Evolutionary conservation across 805 yeast genomes (phyloP), one percentile per base, ranked within the genome.

Genomic region (Martiniozyma abietophila): DNA sequence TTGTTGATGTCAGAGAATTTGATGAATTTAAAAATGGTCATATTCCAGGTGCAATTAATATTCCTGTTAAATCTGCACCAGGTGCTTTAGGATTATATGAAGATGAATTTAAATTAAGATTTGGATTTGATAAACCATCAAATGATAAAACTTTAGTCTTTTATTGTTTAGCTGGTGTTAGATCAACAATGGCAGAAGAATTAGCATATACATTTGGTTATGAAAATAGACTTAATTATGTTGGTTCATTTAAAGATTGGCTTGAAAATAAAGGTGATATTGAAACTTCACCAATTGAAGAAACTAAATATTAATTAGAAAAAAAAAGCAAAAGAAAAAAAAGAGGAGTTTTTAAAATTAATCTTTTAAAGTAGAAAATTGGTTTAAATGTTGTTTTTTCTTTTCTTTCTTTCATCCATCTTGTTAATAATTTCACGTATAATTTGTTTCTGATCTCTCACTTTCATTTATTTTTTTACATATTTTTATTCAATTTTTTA

Each of bases 1-100:
- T 89, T 25, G 76, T 89, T 17, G 98, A 89, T 53, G 96, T 84
- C 15, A 76, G 98, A 54, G 97, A 89, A 63, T 96, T 96, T 5
- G 69, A 65, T 18, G 98, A 89, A 60, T 60, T 38, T 36, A 61
- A 61, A 25, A 74, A 64, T 31, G 95, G 95, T 27, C 76, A 71
- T 52, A 80, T 89, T 47, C 96, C 96, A 19, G 70, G 74, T 10
- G 79, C 97, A 5, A 58, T 88, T 37, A 92, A 92, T 53, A 71
- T 89, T 38, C 97, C 98, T 14, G 79, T 76, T 61, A 85, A 85
- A 51, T 74, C 92, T 4, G 73, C 88, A 9, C 97, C 97, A 0
- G 95, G 95, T 15, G 97, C 97, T 0, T 66, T 89, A 40, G 85
- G 83, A 31, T 69, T 89, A 32, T 59, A 77, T 1, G 68, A 70